Evolutionary conservation across 2,329 filamentous ascomycete species (phyloP).

Genomic region (Phaeoacremonium minimum): DNA sequence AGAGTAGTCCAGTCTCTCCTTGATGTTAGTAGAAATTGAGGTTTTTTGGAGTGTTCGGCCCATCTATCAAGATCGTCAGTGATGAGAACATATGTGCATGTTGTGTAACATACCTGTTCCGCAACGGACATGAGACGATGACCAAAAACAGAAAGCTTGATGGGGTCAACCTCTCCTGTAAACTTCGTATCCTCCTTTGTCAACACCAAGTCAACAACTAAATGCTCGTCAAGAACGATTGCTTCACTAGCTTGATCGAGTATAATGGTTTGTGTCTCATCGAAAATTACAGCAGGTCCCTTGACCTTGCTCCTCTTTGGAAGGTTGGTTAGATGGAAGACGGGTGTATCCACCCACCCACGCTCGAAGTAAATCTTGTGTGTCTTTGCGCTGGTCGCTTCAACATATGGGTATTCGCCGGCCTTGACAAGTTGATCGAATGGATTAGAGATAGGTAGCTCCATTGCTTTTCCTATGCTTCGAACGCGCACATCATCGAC

Average conservation of each 20-base stretch:
- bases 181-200: conserved; percentile 48
- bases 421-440: conserved; percentile 1
- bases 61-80: conserved; percentile 26
- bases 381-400: background rate
- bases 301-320: background rate
- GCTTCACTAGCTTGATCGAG: conserved; percentile 56
- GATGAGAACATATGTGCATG: background rate
- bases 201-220: background rate
- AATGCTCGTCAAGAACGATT: conserved; percentile 1
- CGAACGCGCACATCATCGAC: background rate
- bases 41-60: conserved; percentile 51
- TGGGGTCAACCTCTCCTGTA: conserved; percentile 52
- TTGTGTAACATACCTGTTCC: conserved; percentile 27
- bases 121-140: conserved; percentile 56
- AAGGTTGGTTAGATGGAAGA: background rate
- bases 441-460: conserved; percentile 1
- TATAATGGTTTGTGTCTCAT: conserved; percentile 40
- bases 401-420: background rate
- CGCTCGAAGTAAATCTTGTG: background rate
- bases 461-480: conserved; percentile 1
- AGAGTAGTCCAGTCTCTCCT: conserved; percentile 35
- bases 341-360: background rate
- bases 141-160: conserved; percentile 48
- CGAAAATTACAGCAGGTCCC: conserved; percentile 6
- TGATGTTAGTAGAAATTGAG: conserved; percentile 45